Evolutionary conservation across 2,329 filamentous ascomycete genomes (phyloP).

Genomic region (Scytalidium lignicola): DNA sequence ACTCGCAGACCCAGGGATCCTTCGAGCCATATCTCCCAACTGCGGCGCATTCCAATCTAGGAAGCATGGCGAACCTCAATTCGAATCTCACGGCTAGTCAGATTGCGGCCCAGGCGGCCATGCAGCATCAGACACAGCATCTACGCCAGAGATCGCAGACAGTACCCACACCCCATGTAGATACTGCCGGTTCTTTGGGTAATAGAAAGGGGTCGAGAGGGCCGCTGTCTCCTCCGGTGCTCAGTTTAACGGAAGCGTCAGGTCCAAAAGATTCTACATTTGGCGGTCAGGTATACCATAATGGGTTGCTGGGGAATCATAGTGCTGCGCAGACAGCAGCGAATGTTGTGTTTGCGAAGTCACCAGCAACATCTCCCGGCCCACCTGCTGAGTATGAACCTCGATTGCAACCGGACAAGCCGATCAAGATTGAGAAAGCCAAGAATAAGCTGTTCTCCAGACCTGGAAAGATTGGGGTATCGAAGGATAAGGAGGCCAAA

Average conservation of each 20-base stretch:
- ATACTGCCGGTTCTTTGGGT: conserved; percentile 16
- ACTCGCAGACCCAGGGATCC: conserved; percentile 69
- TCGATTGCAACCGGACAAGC: conserved; percentile 47
- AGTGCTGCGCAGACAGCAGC: conserved; percentile 66
- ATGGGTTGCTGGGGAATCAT: conserved; percentile 56
- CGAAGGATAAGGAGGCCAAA: conserved; percentile 59
- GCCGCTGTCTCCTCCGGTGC: conserved; percentile 55
- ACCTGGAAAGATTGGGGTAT: conserved; percentile 66
- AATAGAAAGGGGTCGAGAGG: conserved; percentile 28
- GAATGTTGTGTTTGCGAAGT: conserved; percentile 65
- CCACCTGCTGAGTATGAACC: conserved; percentile 31
- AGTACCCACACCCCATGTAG: conserved; percentile 47
- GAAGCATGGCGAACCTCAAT: conserved; percentile 22
- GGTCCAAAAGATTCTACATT: conserved; percentile 53
- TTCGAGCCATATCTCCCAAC: conserved; percentile 71
- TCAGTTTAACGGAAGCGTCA: conserved; percentile 62
- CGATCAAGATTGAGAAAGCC: conserved; percentile 59
- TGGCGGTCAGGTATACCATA: conserved; percentile 46
- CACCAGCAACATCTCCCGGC: conserved; percentile 26
- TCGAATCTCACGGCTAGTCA: conserved; percentile 58
- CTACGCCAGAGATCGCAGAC: conserved; percentile 68
- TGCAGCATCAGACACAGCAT: conserved; percentile 51
- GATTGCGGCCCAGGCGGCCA: conserved; percentile 74
- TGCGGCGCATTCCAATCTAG: conserved; percentile 33
- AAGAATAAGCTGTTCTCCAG: conserved; percentile 80